Evolutionary conservation across 768 basidiomycete genomes (phyloP), one percentile per base, ranked within the genome.

Genomic region (Holtermanniella nyarrowii): DNA sequence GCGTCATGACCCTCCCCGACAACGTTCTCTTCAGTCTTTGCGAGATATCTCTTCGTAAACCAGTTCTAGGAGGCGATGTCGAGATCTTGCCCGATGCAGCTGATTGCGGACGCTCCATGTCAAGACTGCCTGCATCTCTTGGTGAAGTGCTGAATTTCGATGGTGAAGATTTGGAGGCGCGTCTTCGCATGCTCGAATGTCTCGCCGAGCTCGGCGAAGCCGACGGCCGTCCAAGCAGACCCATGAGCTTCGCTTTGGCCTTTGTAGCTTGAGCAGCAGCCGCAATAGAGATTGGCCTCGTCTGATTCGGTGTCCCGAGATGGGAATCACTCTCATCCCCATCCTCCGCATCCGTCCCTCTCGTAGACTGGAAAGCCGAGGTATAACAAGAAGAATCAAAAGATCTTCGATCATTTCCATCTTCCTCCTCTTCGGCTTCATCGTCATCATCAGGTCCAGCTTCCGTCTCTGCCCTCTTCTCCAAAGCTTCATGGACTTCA

Each of bases 401-500:
- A 78, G 85, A 23, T 74, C 76, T 48, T 80, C 61, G 83, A 11
- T 73, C 75, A 0, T 75, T 76, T 59, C 82, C 78, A 26, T 62
- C 73, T 44, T 60, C 73, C 48, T 73, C 74, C 2, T 63, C 73
- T n/a, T 76, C 76, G 16, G 76, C 77, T 50, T 46, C 39, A 16
- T 52, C 42, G 26, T 23, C 45, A n/a, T 57, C 64, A 71, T 44
- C 72, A 70, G n/a, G n/a, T 31, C 54, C 54, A 10, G 46, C 41
- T 11, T 46, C 43, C 7, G 40, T 37, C 41, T 37, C 45, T 13
- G 52, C 54, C n/a, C 62, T 62, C 22, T 55, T 44, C 1, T 40
- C 24, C 20, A 62, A 52, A 0, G 44, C 57, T 45, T 65, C 60
- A 14, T 57, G 63, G 1, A 65, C 63, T 23, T 65, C 57, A 18